Evolutionary conservation across 345 rosid species (phyloP).

Genomic region (Odontarrhena argentea): DNA sequence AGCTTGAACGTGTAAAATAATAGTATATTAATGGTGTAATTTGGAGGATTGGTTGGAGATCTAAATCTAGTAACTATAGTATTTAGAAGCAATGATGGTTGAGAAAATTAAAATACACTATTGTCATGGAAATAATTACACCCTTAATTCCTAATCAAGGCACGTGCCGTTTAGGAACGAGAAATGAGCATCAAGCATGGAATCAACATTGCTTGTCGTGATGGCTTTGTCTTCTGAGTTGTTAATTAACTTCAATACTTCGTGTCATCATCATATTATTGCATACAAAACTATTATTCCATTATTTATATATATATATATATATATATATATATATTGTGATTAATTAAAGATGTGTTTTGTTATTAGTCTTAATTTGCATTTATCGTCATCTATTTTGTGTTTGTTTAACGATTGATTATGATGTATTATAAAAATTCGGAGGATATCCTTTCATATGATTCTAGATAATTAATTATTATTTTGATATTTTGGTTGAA

Average conservation of each 20-base stretch:
- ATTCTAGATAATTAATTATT: no score
- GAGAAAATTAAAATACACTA: not conserved
- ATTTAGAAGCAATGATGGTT: slow-evolving; percentile 29
- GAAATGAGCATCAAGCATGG: slow-evolving; percentile 27
- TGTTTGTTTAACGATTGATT: no score
- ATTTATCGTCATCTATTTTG: no score
- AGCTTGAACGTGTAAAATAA: not conserved
- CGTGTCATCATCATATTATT: slow-evolving; percentile 7
- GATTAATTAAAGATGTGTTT: not conserved
- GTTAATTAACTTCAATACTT: not conserved
- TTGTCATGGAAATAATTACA: slow-evolving; percentile 22
- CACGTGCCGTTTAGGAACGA: slow-evolving; percentile 26
- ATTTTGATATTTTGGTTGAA: no score
- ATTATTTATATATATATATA: not conserved
- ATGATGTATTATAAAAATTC: no score
- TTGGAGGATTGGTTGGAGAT: no score
- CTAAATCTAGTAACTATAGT: slow-evolving; percentile 3
- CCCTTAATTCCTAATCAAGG: slow-evolving; percentile 19
- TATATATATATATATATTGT: not conserved
- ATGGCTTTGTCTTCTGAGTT: slow-evolving; percentile 34
- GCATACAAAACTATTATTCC: not conserved
- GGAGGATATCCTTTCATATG: no score
- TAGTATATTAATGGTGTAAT: not conserved
- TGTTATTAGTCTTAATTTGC: not conserved
- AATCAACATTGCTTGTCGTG: slow-evolving; percentile 48